Evolutionary conservation across 1,139 yeast genomes (phyloP).

Genomic region (Pichia sp.): DNA sequence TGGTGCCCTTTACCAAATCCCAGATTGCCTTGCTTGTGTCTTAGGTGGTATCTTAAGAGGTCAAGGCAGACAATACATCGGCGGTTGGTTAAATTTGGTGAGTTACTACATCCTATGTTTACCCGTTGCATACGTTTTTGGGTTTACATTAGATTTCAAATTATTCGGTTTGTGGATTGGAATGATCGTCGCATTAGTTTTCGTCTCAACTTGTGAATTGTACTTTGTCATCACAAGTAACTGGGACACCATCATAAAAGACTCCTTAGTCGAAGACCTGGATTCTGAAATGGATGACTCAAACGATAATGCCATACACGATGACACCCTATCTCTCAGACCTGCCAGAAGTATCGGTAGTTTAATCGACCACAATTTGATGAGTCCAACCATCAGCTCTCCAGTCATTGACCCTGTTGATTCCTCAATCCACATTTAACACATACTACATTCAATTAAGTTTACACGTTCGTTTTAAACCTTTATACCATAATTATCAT

Average conservation of each 20-base stretch:
- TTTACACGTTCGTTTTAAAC: no score
- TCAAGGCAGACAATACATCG: conserved; percentile 67
- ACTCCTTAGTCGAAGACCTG: conserved; percentile 30
- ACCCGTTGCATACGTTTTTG: conserved; percentile 55
- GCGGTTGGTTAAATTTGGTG: conserved; percentile 56
- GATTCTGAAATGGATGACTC: conserved; percentile 1
- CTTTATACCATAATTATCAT: no score
- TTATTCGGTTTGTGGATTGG: conserved; percentile 64
- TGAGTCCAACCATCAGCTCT: conserved; percentile 24
- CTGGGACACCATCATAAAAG: conserved; percentile 52
- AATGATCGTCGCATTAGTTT: conserved; percentile 51
- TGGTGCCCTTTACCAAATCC: conserved; percentile 58
- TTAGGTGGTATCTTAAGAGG: conserved; percentile 63
- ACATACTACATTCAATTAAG: no score
- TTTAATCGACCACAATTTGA: conserved; percentile 22
- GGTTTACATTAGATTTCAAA: conserved; percentile 45
- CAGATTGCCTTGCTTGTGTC: conserved; percentile 53
- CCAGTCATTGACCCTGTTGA: neutral
- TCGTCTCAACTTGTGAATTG: conserved; percentile 46
- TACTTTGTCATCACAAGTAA: conserved; percentile 48
- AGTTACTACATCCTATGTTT: conserved; percentile 59
- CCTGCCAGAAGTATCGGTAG: conserved; percentile 17
- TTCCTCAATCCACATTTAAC: conserved; percentile 2
- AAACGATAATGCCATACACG: neutral
- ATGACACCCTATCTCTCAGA: conserved; percentile 9